Evolutionary conservation across 2,329 filamentous ascomycete genomes (phyloP).

Genomic region (Sporothrix luriei): DNA sequence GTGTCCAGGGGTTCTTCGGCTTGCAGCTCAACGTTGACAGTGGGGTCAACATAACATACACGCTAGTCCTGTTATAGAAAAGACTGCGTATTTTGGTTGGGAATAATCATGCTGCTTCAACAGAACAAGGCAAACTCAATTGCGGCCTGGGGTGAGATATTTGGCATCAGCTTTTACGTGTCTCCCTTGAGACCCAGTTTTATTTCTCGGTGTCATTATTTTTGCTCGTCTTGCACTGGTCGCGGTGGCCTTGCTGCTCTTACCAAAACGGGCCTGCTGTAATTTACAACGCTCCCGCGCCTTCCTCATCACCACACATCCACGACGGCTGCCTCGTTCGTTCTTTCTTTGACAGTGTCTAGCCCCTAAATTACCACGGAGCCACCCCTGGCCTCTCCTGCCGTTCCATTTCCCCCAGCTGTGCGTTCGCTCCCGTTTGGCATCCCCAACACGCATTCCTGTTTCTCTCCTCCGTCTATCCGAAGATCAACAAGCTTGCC

Average conservation of each 20-base stretch:
- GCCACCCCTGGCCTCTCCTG: constrained; percentile 10
- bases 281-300: constrained; percentile 13
- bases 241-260: neutral
- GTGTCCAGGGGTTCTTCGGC: neutral
- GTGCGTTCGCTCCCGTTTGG: neutral
- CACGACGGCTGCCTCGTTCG: constrained; percentile 2
- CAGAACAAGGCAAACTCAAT: constrained; percentile 29
- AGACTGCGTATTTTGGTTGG: constrained; percentile 34
- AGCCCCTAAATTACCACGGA: constrained; percentile 22
- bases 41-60: constrained; percentile 27
- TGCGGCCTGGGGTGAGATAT: constrained; percentile 15
- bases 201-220: neutral
- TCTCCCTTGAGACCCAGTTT: constrained; percentile 24
- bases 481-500: constrained; percentile 31
- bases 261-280: constrained; percentile 13
- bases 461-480: constrained; percentile 32
- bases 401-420: constrained; percentile 9
- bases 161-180: neutral
- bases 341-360: constrained; percentile 19
- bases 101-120: constrained; percentile 30
- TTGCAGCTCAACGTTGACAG: constrained; percentile 33
- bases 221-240: constrained; percentile 7
- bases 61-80: constrained; percentile 22
- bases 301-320: constrained; percentile 16
- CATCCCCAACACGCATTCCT: constrained; percentile 31